Base-by-base conservation (phyloP, 1,284 basidiomycete genomes). In the Ustilago sp. region DNA sequence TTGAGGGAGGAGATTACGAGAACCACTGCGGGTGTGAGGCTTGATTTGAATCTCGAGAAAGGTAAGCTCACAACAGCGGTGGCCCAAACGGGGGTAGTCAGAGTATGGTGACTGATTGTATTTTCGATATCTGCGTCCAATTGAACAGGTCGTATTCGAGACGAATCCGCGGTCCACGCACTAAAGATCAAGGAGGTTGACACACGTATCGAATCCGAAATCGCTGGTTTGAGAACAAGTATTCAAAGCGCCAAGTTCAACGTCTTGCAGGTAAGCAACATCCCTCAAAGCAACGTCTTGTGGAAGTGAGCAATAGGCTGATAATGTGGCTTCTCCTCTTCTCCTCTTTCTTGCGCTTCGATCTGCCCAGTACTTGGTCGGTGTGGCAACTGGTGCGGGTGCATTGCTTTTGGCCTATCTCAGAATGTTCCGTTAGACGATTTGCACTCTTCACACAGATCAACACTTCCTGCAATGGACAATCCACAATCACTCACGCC, bases 181-280 rank as follows among this genome's bases (percentile, higher is more conserved):
- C 89, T 97, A 73, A 98, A 98, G 90, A 94, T 99, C 86, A 95
- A 95, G 87, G 97, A 99, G 87, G 95, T 98, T 13, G 96, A 99
- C 83, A 98, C 96, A 2, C 88, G 94, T 80, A 98, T 99, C 81
- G 96, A 99, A 87, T 93, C 93, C 84, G 96, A 98, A 88, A 98
- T 98, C 83, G 94, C 95, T 2, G 91, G 91, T 6, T 86, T 98
- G 59, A 88, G 94, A 56, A 97, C 96, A 1, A 90, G 92, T 55
- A 97, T 98, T 61, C 94, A 98, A 86, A 92, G 93, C 31, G 93
- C 93, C 63, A 98, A 98, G 89, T 94, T 90, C 68, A 56, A 88
- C 74, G 57, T 80, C 12, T 61, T 83, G 28, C 82, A 82, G 74
- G 80, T 81, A 63, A 60, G 81, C 39, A 13, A 9, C 13, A 8